These are phyloP conservation scores for Caulochytrium protostelioides DNA, from an alignment of 371 early-diverging fungal species.

Conservation along the genomic window DNA sequence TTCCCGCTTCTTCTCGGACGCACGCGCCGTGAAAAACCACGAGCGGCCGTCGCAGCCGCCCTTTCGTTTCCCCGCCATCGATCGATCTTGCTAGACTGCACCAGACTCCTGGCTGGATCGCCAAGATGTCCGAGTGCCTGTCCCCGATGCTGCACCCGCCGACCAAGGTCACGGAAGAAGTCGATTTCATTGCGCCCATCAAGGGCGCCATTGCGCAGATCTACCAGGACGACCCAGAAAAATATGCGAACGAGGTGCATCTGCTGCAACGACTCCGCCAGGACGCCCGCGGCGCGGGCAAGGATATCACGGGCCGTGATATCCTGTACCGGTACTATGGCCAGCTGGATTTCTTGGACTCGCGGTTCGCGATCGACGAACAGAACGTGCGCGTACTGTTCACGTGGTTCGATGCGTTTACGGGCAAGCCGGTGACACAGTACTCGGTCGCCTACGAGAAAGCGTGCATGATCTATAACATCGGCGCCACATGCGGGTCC, in stretches of 20 bases:
- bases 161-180: constrained; percentile 63
- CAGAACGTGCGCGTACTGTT: constrained; percentile 66
- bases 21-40: no score
- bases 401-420: constrained; percentile 77
- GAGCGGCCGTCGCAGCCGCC: no score
- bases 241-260: constrained; percentile 58
- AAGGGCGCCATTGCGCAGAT: constrained; percentile 54
- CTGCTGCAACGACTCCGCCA: constrained; percentile 72
- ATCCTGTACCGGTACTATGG: constrained; percentile 84
- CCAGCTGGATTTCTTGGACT: constrained; percentile 79
- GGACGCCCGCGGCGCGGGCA: constrained; percentile 82
- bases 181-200: constrained; percentile 65
- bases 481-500: constrained; percentile 40
- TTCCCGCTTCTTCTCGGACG: no score
- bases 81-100: no score
- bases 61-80: no score
- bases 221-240: constrained; percentile 81
- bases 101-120: no score
- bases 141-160: constrained; percentile 24
- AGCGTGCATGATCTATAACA: constrained; percentile 82
- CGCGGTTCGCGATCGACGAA: constrained; percentile 78
- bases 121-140: no score
- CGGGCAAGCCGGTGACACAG: constrained; percentile 39
- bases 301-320: constrained; percentile 73
- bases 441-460: constrained; percentile 86